Conservation (phyloP, 2,329 filamentous ascomycete species). For the Monilinia aucupariae region DNA sequence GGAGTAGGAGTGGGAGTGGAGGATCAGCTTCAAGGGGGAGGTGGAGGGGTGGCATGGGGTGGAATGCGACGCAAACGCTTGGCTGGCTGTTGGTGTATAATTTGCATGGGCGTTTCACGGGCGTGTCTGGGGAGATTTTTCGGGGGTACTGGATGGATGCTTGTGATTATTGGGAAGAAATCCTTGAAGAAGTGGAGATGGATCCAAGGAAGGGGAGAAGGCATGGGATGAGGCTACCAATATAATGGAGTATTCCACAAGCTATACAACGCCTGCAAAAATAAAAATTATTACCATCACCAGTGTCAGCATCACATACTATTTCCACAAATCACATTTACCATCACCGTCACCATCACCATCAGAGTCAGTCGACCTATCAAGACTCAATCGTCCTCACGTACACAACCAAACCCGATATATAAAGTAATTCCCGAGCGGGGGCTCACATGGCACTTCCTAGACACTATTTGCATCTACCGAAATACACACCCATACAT, state of each 20-base stretch:
- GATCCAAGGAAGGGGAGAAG: no score
- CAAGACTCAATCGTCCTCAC: no score
- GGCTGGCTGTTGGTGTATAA: conserved; percentile 30
- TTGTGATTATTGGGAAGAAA: conserved; percentile 2
- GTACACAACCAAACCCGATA: no score
- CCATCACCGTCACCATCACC: no score
- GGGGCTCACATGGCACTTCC: no score
- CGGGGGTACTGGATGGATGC: conserved; percentile 19
- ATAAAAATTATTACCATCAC: background rate
- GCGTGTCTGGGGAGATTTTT: conserved; percentile 21
- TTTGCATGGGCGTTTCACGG: conserved; percentile 27
- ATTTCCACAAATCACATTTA: no score
- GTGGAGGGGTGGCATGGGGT: background rate
- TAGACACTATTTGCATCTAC: no score
- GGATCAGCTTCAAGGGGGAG: conserved; percentile 17
- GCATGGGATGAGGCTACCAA: background rate
- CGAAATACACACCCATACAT: no score
- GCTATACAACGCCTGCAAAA: conserved; percentile 6
- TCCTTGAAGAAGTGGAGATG: conserved; percentile 18
- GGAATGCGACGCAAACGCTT: conserved; percentile 1
- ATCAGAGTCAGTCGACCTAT: no score
- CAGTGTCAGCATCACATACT: no score
- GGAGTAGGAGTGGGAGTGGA: conserved; percentile 22
- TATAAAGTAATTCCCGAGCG: no score
- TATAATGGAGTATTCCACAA: background rate